Base-by-base conservation (phyloP, 495 filamentous ascomycete genomes). In the Lepidopterella palustris region DNA sequence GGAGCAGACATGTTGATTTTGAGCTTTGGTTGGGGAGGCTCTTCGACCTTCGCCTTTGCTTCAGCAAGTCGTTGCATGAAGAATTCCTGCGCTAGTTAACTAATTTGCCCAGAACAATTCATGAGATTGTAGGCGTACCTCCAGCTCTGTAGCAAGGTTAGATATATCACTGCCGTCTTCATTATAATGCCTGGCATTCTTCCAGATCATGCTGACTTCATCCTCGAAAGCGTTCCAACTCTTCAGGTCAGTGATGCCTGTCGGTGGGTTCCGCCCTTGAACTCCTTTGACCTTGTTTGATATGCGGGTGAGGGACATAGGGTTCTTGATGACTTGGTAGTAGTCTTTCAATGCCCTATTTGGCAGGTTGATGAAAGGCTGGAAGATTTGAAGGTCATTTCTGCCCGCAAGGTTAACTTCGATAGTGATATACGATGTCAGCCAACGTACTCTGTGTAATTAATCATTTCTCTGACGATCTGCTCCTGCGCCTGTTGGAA, bases 111-210 rank as follows among this genome's bases (percentile, higher is more conserved):
- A 27, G 18, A 10, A 27, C 28, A 21, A 26, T 48, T 45, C 13
- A 18, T 40, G 18, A 11, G 20, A 23, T 13, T 21, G 10, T 2
- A 40, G 0, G 31, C 79, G 53, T 76, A 89, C 89, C 80, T 95
- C 82, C 11, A 96, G 79, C 29, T 89, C 79, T 20, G 82, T 81
- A 20, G 89, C 88, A 56, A 90, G 77, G 20, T 78, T 74, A 52
- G 79, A 86, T 39, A 96, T 87, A 15, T 86, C 83, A 65, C 91
- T 95, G 2, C 80, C 87, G 64, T 95, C 90, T 66, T 95, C 90
- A 64, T 96, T 96, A 72, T 91, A 96, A 27, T 84, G 81, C 51
- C 85, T 83, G 4, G 91, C 92, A 73, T 96, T 96, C 35, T 78
- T 81, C 88, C 90, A 95, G 27, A 96, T 85, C 55, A 85, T 80